phyloP scores from a whole-genome alignment of 1,284 basidiomycete genomes.

The Coriolopsis trogii region DNA sequence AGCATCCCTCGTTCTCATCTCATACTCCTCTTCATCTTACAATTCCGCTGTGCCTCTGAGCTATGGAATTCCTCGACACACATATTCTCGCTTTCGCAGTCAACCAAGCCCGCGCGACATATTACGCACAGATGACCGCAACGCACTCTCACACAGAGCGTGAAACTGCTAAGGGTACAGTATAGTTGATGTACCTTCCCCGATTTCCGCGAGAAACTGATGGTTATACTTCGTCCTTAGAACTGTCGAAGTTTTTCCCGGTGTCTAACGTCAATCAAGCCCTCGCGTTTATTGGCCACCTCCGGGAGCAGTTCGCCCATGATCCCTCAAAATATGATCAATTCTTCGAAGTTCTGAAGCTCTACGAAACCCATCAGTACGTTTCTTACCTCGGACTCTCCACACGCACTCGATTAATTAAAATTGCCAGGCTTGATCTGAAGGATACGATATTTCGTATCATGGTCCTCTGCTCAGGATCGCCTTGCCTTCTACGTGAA shows the following conservation, averaged over 20 bases:
- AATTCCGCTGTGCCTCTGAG: background rate
- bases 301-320: background rate
- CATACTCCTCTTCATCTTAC: background rate
- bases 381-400: background rate
- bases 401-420: background rate
- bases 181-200: background rate
- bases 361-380: constrained; percentile 4
- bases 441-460: constrained; percentile 2
- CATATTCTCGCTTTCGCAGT: background rate
- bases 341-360: constrained; percentile 10
- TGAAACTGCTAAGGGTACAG: background rate
- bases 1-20: background rate
- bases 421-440: constrained; percentile 4
- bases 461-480: constrained; percentile 2
- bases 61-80: background rate
- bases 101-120: background rate
- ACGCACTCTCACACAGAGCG: background rate
- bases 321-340: constrained; percentile 1
- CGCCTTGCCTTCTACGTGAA: background rate
- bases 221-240: background rate
- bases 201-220: too few species aligned
- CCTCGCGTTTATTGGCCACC: constrained; percentile 1
- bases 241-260: background rate
- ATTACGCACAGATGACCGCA: background rate
- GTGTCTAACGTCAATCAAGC: background rate